Conservation (phyloP, 441 rosid species). For the Pelargonium citronellum region DNA sequence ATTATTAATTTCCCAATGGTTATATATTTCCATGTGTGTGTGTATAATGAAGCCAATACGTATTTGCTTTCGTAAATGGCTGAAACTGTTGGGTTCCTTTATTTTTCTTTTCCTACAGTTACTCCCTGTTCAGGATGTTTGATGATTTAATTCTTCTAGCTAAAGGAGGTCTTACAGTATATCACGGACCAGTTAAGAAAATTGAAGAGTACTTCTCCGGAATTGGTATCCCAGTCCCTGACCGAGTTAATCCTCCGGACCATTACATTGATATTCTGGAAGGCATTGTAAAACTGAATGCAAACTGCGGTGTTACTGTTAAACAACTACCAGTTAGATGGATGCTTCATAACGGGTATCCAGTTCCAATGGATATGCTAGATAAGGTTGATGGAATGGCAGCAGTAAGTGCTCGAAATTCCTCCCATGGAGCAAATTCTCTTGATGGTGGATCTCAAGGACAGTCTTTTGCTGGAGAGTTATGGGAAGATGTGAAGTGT, state of each 20-base stretch:
- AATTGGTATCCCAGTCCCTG: slow-evolving; percentile 77
- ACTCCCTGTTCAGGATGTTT: slow-evolving; percentile 81
- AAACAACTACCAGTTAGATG: slow-evolving; percentile 82
- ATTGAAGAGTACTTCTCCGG: slow-evolving; percentile 77
- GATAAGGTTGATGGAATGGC: slow-evolving; percentile 42
- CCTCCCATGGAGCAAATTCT: slow-evolving; percentile 36
- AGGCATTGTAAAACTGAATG: slow-evolving; percentile 61
- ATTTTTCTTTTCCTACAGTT: slow-evolving; percentile 42
- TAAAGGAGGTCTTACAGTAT: slow-evolving; percentile 80
- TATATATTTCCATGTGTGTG: background rate
- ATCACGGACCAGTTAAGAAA: slow-evolving; percentile 83
- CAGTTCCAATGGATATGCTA: slow-evolving; percentile 84
- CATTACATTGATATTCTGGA: slow-evolving; percentile 90
- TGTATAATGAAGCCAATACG: background rate
- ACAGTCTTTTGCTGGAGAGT: slow-evolving; percentile 63
- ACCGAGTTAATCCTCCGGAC: slow-evolving; percentile 89
- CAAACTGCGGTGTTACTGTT: slow-evolving; percentile 39
- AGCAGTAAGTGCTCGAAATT: slow-evolving; percentile 24
- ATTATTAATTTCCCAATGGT: background rate
- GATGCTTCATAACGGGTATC: slow-evolving; percentile 94
- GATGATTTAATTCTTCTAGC: slow-evolving; percentile 93
- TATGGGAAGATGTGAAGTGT: slow-evolving; percentile 67
- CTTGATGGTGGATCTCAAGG: slow-evolving; percentile 30
- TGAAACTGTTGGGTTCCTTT: background rate
- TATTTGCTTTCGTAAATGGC: background rate